phyloP scores from a whole-genome alignment of 2,329 filamentous ascomycete genomes.

The Talaromyces islandicus region DNA sequence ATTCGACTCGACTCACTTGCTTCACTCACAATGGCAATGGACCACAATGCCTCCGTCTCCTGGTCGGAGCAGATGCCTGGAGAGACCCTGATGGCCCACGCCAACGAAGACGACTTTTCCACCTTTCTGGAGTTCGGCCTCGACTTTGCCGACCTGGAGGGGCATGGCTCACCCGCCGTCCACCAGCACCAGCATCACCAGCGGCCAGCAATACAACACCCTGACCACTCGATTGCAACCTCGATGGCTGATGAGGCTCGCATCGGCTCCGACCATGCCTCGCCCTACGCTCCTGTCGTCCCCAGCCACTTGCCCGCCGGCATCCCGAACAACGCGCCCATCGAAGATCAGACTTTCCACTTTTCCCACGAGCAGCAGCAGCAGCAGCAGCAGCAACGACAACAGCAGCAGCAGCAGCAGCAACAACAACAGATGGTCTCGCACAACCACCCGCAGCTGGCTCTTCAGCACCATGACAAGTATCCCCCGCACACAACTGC shows the following conservation, averaged over 20 bases:
- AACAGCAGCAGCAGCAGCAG: conserved; percentile 15
- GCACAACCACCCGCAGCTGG: conserved; percentile 16
- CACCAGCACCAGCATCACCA: conserved; percentile 24
- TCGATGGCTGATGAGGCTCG: conserved; percentile 22
- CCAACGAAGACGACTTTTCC: conserved; percentile 43
- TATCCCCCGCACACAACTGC: conserved; percentile 12
- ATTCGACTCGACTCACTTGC: neutral
- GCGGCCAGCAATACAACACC: conserved; percentile 19
- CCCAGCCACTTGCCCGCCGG: conserved; percentile 29
- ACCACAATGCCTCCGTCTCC: conserved; percentile 31
- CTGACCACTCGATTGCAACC: conserved; percentile 27
- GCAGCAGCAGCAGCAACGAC: conserved; percentile 18
- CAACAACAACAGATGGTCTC: conserved; percentile 21
- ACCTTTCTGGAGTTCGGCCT: conserved; percentile 45
- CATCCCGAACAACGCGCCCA: conserved; percentile 15
- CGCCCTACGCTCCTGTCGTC: conserved; percentile 26
- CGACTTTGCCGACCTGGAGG: conserved; percentile 38
- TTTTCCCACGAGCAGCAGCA: conserved; percentile 28
- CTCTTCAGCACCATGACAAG: conserved; percentile 21
- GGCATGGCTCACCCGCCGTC: conserved; percentile 22
- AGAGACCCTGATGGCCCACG: conserved; percentile 32
- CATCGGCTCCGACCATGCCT: conserved; percentile 19
- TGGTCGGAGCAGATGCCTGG: conserved; percentile 37
- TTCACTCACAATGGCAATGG: conserved; percentile 23
- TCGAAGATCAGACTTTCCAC: conserved; percentile 19